Evolutionary conservation across 352 stramenopile species (phyloP).

Genomic region (Pseudoperonospora humuli): DNA sequence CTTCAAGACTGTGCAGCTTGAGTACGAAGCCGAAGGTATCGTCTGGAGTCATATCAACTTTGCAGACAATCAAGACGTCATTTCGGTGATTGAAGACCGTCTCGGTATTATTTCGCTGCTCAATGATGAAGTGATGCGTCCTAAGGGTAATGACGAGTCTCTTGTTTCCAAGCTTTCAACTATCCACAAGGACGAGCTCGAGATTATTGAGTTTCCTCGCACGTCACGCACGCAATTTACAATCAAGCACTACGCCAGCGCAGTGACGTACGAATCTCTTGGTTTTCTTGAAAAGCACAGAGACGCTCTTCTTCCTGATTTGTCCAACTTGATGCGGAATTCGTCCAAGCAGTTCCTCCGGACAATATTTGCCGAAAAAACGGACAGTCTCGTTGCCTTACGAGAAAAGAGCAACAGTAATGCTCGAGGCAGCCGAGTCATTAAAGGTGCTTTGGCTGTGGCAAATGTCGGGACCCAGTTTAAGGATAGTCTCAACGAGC

Average conservation of each 20-base stretch:
- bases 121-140: conserved; percentile 85
- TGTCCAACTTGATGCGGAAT: conserved; percentile 78
- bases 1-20: conserved; percentile 84
- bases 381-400: conserved; percentile 5
- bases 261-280: conserved; percentile 87
- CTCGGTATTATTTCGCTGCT: conserved; percentile 85
- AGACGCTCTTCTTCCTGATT: conserved; percentile 89
- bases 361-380: conserved; percentile 43
- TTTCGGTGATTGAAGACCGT: conserved; percentile 82
- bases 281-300: conserved; percentile 95
- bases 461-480: conserved; percentile 75
- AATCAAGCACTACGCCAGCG: conserved; percentile 91
- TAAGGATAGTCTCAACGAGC: conserved; percentile 86
- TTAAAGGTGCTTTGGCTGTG: conserved; percentile 41
- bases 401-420: conserved; percentile 22
- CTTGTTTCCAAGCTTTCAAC: conserved; percentile 71
- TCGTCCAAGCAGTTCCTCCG: conserved; percentile 58
- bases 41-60: conserved; percentile 91
- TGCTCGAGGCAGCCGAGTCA: conserved; percentile 27
- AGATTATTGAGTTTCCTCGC: conserved; percentile 74
- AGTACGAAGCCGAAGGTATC: conserved; percentile 88
- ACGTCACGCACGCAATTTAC: conserved; percentile 83
- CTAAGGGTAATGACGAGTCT: conserved; percentile 80
- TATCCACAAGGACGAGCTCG: conserved; percentile 68
- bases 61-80: conserved; percentile 85